A percentile compares a stretch with the other conserved stretches of the same genome.
Evolutionary conservation across 1,284 basidiomycete species (phyloP).

Genomic region (Crepidotus sp.): DNA sequence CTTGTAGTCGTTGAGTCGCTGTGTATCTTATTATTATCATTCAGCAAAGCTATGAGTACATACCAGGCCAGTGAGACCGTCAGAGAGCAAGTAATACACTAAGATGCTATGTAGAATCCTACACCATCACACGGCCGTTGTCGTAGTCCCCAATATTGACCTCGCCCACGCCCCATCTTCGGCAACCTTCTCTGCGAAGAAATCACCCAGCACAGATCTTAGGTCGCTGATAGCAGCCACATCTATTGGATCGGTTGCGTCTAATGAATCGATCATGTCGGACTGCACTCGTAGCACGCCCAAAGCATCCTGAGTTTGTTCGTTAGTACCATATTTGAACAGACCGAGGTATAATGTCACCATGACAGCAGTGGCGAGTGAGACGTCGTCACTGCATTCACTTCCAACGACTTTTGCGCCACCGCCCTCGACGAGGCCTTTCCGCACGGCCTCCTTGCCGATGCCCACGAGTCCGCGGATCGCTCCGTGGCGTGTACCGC

Average conservation of each 20-base stretch:
- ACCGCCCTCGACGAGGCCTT: slow-evolving; percentile 69
- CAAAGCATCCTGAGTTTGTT: slow-evolving; percentile 43
- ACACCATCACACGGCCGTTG: background rate
- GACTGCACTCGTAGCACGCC: slow-evolving; percentile 47
- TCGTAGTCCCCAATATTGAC: slow-evolving; percentile 10
- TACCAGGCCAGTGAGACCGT: background rate
- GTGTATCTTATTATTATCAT: too few species aligned
- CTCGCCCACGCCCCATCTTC: slow-evolving; percentile 16
- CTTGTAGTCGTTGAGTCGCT: too few species aligned
- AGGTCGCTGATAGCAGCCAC: slow-evolving; percentile 37
- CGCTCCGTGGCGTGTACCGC: slow-evolving; percentile 77
- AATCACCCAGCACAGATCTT: slow-evolving; percentile 46
- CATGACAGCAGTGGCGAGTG: slow-evolving; percentile 49
- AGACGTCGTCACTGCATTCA: slow-evolving; percentile 37
- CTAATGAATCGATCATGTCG: slow-evolving; percentile 46
- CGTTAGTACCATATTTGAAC: background rate
- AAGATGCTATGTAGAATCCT: slow-evolving; percentile 2
- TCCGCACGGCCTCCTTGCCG: slow-evolving; percentile 74
- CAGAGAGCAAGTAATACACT: slow-evolving; percentile 5
- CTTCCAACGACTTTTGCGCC: slow-evolving; percentile 64
- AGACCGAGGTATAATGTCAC: slow-evolving; percentile 28
- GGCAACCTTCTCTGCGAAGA: slow-evolving; percentile 46
- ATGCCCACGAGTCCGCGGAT: slow-evolving; percentile 77
- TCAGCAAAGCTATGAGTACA: background rate
- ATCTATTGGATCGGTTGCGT: slow-evolving; percentile 41